Percentiles rank a stretch among this genome's conserved stretches.
phyloP scores from a whole-genome alignment of 345 rosid genomes.

The Salix dunnii region DNA sequence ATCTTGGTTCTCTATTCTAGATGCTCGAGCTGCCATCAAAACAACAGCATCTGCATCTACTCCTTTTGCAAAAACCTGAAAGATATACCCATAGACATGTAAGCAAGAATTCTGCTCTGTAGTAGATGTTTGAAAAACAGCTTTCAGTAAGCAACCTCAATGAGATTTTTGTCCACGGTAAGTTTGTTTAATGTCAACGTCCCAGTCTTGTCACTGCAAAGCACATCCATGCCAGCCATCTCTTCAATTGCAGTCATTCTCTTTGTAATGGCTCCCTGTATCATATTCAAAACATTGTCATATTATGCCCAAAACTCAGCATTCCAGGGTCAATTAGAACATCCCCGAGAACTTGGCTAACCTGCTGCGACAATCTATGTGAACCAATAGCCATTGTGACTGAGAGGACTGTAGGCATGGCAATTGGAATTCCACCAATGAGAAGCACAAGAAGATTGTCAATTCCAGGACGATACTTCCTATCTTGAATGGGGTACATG shows the following conservation, averaged over 20 bases:
- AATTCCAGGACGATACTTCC: constrained; percentile 90
- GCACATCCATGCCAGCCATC: constrained; percentile 99
- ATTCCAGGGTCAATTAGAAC: constrained; percentile 3
- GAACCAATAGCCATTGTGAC: constrained; percentile 99
- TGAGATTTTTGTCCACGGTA: constrained; percentile 86
- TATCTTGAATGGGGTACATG: constrained; percentile 95
- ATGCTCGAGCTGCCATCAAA: constrained; percentile 95
- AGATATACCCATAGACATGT: constrained; percentile 17
- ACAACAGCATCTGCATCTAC: constrained; percentile 83
- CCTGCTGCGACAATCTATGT: constrained; percentile 94
- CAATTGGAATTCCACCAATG: constrained; percentile 98
- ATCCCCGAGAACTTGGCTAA: constrained; percentile 24
- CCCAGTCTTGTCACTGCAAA: constrained; percentile 98
- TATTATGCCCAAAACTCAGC: constrained; percentile 15
- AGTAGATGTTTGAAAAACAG: neutral
- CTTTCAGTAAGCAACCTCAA: constrained; percentile 62
- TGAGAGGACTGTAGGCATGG: constrained; percentile 97
- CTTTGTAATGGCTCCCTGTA: constrained; percentile 97
- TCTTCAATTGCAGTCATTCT: constrained; percentile 99
- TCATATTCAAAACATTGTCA: constrained; percentile 12
- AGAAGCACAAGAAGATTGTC: constrained; percentile 98
- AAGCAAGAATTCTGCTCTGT: constrained; percentile 3
- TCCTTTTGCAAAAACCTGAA: constrained; percentile 87
- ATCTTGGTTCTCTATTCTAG: constrained; percentile 91
- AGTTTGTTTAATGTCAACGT: constrained; percentile 94